Evolutionary conservation across 768 basidiomycete genomes (phyloP).

Genomic region (Pulveroboletus ravenelii): DNA sequence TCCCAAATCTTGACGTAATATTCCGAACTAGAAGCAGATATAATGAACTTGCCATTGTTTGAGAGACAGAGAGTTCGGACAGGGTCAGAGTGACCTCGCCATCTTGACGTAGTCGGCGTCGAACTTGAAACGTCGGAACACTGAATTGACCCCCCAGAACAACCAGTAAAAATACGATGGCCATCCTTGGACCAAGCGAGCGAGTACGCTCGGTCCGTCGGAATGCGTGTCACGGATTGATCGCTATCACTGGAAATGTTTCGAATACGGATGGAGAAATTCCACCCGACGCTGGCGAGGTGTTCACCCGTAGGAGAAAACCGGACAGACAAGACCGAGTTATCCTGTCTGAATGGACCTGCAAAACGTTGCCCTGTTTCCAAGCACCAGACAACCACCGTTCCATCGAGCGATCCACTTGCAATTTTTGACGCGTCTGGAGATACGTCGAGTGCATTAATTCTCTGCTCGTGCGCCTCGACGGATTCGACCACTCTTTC

Average conservation of each 20-base stretch:
- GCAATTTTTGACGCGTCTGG: constrained; percentile 15
- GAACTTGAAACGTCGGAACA: constrained; percentile 9
- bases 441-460: constrained; percentile 21
- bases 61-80: constrained; percentile 16
- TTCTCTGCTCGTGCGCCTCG: constrained; percentile 11
- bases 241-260: background rate
- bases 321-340: constrained; percentile 8
- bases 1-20: constrained; percentile 18
- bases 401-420: constrained; percentile 20
- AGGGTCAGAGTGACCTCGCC: constrained; percentile 11
- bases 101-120: background rate
- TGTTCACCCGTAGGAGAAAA: constrained; percentile 22
- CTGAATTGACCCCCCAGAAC: constrained; percentile 8
- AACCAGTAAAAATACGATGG: constrained; percentile 15
- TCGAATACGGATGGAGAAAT: constrained; percentile 10
- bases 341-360: constrained; percentile 15
- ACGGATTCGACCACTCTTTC: constrained; percentile 5
- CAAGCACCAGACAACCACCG: constrained; percentile 20
- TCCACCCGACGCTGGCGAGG: constrained; percentile 12
- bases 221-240: background rate
- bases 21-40: constrained; percentile 17
- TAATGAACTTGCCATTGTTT: constrained; percentile 18
- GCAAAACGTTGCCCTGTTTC: constrained; percentile 11
- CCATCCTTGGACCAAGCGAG: constrained; percentile 20
- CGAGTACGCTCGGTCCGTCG: constrained; percentile 6